phyloP scores from a whole-genome alignment of 1,139 yeast species.

The Saccharomyces hybrid region DNA sequence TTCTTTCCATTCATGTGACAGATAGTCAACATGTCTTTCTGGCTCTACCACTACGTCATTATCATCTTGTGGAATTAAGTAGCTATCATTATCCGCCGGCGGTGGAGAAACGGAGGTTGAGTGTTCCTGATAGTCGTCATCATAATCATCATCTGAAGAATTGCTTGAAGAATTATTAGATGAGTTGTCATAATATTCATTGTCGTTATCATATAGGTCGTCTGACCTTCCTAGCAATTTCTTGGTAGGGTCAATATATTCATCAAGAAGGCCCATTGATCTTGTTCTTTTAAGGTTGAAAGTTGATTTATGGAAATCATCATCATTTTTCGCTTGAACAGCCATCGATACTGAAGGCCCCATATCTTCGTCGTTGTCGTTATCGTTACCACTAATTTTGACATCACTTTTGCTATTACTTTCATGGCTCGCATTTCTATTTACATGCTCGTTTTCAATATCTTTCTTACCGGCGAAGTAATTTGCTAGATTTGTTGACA shows the following conservation, averaged over 20 bases:
- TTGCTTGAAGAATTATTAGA: slow-evolving; percentile 16
- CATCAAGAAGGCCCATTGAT: slow-evolving; percentile 75
- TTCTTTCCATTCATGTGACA: slow-evolving; percentile 94
- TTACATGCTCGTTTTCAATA: slow-evolving; percentile 2
- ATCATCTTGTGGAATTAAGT: slow-evolving; percentile 67
- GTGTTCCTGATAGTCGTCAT: slow-evolving; percentile 17
- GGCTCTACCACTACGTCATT: slow-evolving; percentile 76
- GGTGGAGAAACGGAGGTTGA: slow-evolving; percentile 30
- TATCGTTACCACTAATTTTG: background rate
- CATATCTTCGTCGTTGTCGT: slow-evolving; percentile 24
- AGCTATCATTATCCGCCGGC: slow-evolving; percentile 35
- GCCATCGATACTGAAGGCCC: slow-evolving; percentile 38
- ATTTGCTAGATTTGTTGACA: slow-evolving; percentile 5
- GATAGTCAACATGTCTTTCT: slow-evolving; percentile 82
- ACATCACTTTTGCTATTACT: background rate
- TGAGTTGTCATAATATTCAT: slow-evolving; percentile 12
- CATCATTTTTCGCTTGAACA: slow-evolving; percentile 65
- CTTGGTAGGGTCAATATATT: slow-evolving; percentile 45
- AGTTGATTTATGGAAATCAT: slow-evolving; percentile 63
- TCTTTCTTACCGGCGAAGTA: slow-evolving; percentile 3
- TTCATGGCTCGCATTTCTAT: background rate
- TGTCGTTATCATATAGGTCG: slow-evolving; percentile 6
- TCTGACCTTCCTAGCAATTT: slow-evolving; percentile 26
- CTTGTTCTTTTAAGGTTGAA: slow-evolving; percentile 77
- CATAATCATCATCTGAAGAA: slow-evolving; percentile 12